These are phyloP conservation scores for Aureobasidium sp. DNA, from an alignment of 2,329 filamentous ascomycete species.

Conservation along the genomic window DNA sequence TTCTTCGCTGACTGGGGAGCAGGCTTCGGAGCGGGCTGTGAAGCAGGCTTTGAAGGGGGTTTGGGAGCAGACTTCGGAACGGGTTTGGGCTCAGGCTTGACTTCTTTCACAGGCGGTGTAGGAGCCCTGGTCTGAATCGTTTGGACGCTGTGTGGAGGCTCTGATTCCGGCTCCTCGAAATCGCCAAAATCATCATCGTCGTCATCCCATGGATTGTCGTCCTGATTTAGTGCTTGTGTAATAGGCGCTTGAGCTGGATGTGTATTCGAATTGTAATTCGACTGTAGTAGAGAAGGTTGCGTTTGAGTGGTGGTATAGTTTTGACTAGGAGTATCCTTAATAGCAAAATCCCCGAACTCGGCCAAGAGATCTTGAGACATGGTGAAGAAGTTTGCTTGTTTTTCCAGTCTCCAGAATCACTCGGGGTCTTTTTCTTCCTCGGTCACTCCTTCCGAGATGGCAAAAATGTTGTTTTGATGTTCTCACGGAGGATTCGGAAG, in stretches of 20 bases:
- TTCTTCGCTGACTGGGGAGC: background rate
- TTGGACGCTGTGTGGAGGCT: background rate
- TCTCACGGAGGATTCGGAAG: background rate
- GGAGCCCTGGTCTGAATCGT: background rate
- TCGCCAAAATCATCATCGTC: conserved; percentile 25
- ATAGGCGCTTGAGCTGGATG: background rate
- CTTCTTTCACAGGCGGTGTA: background rate
- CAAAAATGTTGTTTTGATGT: background rate
- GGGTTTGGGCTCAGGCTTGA: background rate
- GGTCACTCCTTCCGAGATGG: background rate
- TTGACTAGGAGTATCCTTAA: conserved; percentile 12
- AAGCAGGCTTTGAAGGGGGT: too few species aligned
- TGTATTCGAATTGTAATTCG: conserved; percentile 11
- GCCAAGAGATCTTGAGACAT: conserved; percentile 49
- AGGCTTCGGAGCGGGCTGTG: background rate
- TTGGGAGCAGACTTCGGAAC: background rate
- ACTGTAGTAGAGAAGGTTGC: conserved; percentile 13
- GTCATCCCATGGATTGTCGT: conserved; percentile 20
- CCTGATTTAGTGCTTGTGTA: conserved; percentile 15
- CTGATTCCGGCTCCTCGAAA: conserved; percentile 20
- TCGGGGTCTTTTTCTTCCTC: too few species aligned
- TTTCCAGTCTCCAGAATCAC: background rate
- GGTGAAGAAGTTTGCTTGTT: background rate
- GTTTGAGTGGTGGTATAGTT: conserved; percentile 1
- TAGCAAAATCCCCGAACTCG: conserved; percentile 34